These are phyloP conservation scores for Cyberlindnera misumaiensis DNA, from an alignment of 805 yeast genomes.

Conservation along the genomic window DNA sequence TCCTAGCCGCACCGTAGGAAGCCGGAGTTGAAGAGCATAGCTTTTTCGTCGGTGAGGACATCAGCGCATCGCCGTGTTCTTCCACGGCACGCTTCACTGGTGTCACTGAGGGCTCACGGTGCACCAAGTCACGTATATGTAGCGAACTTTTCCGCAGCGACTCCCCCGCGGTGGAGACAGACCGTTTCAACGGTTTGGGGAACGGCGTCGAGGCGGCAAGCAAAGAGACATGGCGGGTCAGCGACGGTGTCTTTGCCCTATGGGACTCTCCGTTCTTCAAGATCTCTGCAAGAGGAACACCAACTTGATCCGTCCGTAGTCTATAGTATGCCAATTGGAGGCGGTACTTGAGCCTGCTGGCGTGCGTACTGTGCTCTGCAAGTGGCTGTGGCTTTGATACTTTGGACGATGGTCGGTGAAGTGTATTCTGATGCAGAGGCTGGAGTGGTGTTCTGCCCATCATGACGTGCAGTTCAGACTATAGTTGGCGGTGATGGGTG, in stretches of 20 bases:
- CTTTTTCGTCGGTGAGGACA: slow-evolving; percentile 34
- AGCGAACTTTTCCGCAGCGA: slow-evolving; percentile 3
- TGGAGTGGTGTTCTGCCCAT: not conserved
- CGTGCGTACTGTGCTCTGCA: slow-evolving; percentile 16
- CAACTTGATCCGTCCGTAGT: slow-evolving; percentile 40
- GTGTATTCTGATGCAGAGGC: slow-evolving; percentile 7
- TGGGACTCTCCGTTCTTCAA: slow-evolving; percentile 11
- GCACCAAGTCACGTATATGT: not conserved
- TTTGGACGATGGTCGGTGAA: slow-evolving; percentile 18
- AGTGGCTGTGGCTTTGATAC: slow-evolving; percentile 1
- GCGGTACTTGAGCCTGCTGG: slow-evolving; percentile 38
- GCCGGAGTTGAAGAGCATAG: slow-evolving; percentile 35
- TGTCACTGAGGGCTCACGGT: slow-evolving; percentile 6
- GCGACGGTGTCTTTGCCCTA: slow-evolving; percentile 16
- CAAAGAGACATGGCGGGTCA: slow-evolving; percentile 26
- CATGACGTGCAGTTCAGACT: too few species aligned
- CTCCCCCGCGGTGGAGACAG: slow-evolving; percentile 12
- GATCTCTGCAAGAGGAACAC: slow-evolving; percentile 27
- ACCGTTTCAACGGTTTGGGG: slow-evolving; percentile 13
- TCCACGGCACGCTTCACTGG: slow-evolving; percentile 20
- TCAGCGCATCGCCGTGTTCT: slow-evolving; percentile 18
- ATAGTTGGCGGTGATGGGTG: slow-evolving; percentile 6
- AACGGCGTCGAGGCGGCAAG: slow-evolving; percentile 30
- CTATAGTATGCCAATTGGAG: slow-evolving; percentile 47
- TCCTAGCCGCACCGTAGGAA: slow-evolving; percentile 42